Base-by-base conservation (phyloP, 2,329 filamentous ascomycete genomes). In the Chaetomium sp. region DNA sequence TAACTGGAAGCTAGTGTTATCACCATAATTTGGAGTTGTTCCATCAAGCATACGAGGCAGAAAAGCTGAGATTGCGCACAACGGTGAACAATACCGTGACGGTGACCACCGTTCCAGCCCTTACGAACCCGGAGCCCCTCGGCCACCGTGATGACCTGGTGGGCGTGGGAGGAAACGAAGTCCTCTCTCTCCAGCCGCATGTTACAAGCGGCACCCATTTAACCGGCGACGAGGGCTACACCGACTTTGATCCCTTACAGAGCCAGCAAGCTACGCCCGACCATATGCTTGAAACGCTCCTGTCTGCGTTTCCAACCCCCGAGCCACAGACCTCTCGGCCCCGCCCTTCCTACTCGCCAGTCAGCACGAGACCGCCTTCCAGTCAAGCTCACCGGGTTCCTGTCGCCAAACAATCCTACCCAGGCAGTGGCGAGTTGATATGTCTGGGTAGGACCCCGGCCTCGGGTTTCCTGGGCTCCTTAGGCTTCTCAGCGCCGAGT, bases 1-100 rank as follows among this genome's bases (percentile, higher is more conserved):
- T 59, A n/a, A 61, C 60, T 2, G n/a, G 8, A 9, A 8, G 6
- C 47, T 10, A 67, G 65, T 66, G 65, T 37, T 38, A 41, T 8
- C 65, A 66, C 46, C 57, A 56, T 40, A 54, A 64, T 46, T 14
- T 27, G 19, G 19, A 27, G 19, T 27, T 27, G 19, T 61, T 62
- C 42, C 59, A 65, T 41, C 36, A 38, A 12, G 52, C 40, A 14
- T 64, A 63, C 43, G 41, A 59, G 41, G 47, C 34, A 11, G 27
- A 7, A 5, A 62, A 55, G 46, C 52, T 5, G 9, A n/a, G 14
- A 6, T 27, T 2, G 2, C 19, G n/a, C 35, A 5, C 32, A 33
- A 36, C 19, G 5, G 19, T n/a, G n/a, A 8, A 43, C n/a, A 11
- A 33, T 10, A 7, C 9, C 19, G 19, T 27, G 19, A 3, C 19